Base-by-base conservation (phyloP, 306 rosid species). In the Begonia peltatifolia region DNA sequence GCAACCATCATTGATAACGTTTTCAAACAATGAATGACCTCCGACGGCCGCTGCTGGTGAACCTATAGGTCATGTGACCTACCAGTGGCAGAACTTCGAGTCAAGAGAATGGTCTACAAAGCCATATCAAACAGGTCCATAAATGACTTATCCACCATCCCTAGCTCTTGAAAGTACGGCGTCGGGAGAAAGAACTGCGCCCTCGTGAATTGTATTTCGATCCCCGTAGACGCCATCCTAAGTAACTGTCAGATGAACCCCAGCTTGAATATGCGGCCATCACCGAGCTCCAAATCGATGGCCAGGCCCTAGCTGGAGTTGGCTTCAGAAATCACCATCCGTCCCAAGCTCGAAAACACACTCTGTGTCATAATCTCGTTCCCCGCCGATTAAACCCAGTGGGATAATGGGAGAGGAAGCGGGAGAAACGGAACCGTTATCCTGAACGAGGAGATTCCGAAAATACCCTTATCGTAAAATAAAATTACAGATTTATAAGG, bases 161-260 rank as follows among this genome's bases (percentile, higher is more conserved):
- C 99, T 11, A 90, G 86, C 79, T 90, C 94, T 68, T 90, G 99
- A 47, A 90, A 87, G 61, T 90, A 90, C 0, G 99, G 95, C 3
- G 92, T 90, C 46, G 86, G 60, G 14, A 90, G 84, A 42, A 95
- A 90, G 6, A 90, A 86, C 79, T 90, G 95, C 20, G 97, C 97
- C 97, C 97, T 85, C 6, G 95, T 95, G 54, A 90, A 90, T 57
- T 90, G 97, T 47, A 90, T 90, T n/a, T 95, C 97, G 9, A 85
- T 65, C 9, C 94, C 94, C 4, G 85, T 84, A 0, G 94, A 90
- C 1, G 99, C 85, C 11, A 90, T 84, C 2, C 79, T 74, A 10
- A 90, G 71, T 23, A 90, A 22, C 55, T 53, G 77, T 63, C 7
- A 90, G 73, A 5, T 80, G 78, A 41, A 75, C 71, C 65, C 83